A percentile compares a stretch with the other conserved stretches of the same genome.
These are phyloP conservation scores for Fragosphaeria purpurea DNA, from an alignment of 2,329 filamentous ascomycete species.

Conservation along the genomic window DNA sequence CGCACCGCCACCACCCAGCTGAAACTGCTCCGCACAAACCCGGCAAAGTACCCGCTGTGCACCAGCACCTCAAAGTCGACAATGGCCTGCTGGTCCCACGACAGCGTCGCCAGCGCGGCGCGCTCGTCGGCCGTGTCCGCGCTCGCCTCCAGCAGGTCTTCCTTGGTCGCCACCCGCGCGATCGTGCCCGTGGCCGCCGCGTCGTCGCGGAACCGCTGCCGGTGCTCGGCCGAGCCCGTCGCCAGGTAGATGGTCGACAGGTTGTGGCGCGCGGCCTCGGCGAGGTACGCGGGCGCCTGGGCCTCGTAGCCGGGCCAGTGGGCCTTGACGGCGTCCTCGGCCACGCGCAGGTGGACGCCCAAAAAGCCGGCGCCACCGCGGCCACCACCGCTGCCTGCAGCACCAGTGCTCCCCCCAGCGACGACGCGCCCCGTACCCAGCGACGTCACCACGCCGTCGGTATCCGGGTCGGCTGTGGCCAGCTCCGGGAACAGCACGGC, in stretches of 20 bases:
- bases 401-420: constrained; percentile 17
- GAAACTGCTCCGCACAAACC: constrained; percentile 9
- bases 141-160: constrained; percentile 22
- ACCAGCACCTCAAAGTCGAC: constrained; percentile 10
- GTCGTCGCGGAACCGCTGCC: constrained; percentile 19
- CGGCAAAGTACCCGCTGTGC: constrained; percentile 8
- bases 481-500: constrained; percentile 6
- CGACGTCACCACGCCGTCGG: not conserved
- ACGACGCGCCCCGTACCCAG: not conserved
- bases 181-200: constrained; percentile 19
- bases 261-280: constrained; percentile 19
- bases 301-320: constrained; percentile 25
- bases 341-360: constrained; percentile 28
- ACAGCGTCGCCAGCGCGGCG: constrained; percentile 19
- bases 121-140: constrained; percentile 13
- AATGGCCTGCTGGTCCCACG: constrained; percentile 18
- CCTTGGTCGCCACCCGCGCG: constrained; percentile 24
- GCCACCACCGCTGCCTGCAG: too few relatives aligned
- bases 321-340: constrained; percentile 22
- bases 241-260: constrained; percentile 27
- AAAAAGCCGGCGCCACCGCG: constrained; percentile 20
- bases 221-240: constrained; percentile 22
- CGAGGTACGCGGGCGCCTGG: constrained; percentile 27
- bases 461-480: not conserved
- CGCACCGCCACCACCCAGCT: constrained; percentile 9